Percentiles rank a stretch among this genome's conserved stretches.
Conservation (phyloP, 805 yeast genomes). For the Wickerhamiella nectarea region DNA sequence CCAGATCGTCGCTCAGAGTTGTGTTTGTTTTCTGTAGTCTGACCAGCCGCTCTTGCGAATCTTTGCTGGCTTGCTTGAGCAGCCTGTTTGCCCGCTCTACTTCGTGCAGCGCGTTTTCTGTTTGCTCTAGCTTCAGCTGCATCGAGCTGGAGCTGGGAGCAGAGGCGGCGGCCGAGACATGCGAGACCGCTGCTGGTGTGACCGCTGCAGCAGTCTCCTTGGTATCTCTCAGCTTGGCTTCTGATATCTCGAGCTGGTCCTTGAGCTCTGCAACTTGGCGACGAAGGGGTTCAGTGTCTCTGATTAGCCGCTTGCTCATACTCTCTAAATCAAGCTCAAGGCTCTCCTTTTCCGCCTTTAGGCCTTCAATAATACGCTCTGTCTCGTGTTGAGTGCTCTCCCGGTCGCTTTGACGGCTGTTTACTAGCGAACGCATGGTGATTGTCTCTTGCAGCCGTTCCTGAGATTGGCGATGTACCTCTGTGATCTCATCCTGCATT, state of each 20-base stretch:
- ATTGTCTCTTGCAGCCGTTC: constrained; percentile 71
- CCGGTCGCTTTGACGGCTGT: constrained; percentile 53
- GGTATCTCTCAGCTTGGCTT: too few relatives aligned
- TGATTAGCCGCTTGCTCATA: constrained; percentile 39
- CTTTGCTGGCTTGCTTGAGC: constrained; percentile 26
- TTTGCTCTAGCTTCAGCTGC: constrained; percentile 11
- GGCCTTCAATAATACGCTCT: constrained; percentile 35
- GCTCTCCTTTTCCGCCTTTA: constrained; percentile 48
- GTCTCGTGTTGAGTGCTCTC: constrained; percentile 41
- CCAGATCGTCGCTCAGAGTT: constrained; percentile 25
- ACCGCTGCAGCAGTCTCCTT: background rate
- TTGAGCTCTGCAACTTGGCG: constrained; percentile 25
- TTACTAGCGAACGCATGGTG: constrained; percentile 52
- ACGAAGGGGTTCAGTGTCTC: constrained; percentile 53
- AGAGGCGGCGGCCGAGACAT: background rate
- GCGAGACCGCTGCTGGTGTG: background rate
- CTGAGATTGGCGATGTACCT: constrained; percentile 54
- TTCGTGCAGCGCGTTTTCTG: constrained; percentile 20
- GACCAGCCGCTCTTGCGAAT: constrained; percentile 26
- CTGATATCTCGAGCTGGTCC: constrained; percentile 13
- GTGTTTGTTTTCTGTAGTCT: constrained; percentile 26
- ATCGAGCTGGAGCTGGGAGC: background rate
- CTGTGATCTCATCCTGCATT: constrained; percentile 71
- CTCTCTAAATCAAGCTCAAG: constrained; percentile 41
- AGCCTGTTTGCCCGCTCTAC: constrained; percentile 18